A percentile compares a stretch with the other conserved stretches of the same genome.
Conservation (phyloP, 2,329 filamentous ascomycete genomes). For the Chaetomium strumarium region DNA sequence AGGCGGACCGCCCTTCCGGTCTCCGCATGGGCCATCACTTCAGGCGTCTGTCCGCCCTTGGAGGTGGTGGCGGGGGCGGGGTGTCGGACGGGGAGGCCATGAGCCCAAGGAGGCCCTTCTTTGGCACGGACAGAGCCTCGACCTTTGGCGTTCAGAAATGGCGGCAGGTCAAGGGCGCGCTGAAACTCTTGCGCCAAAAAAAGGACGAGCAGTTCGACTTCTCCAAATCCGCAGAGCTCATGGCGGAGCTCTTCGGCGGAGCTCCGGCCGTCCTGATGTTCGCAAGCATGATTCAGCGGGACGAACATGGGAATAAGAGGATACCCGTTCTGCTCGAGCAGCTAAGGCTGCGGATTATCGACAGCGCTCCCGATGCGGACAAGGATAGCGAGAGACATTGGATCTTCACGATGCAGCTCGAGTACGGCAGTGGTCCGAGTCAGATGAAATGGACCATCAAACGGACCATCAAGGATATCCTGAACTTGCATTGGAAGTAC, state of each 20-base stretch:
- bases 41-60: constrained; percentile 59
- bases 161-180: constrained; percentile 85
- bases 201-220: constrained; percentile 89
- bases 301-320: constrained; percentile 90
- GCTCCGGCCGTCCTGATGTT: constrained; percentile 90
- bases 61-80: constrained; percentile 49
- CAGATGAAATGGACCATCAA: constrained; percentile 96
- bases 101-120: constrained; percentile 50
- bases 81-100: constrained; percentile 58
- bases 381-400: constrained; percentile 65
- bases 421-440: constrained; percentile 92
- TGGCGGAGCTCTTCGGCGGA: constrained; percentile 89
- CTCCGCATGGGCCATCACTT: constrained; percentile 60
- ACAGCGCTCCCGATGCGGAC: constrained; percentile 65
- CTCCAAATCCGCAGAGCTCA: constrained; percentile 89
- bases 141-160: constrained; percentile 78
- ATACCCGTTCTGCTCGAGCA: constrained; percentile 95
- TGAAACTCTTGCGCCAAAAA: constrained; percentile 72
- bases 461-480: constrained; percentile 80
- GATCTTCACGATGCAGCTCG: constrained; percentile 84
- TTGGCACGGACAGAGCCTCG: constrained; percentile 61
- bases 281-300: constrained; percentile 95
- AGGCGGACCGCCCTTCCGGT: constrained; percentile 46
- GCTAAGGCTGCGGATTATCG: constrained; percentile 78
- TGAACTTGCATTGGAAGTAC: constrained; percentile 90